Evolutionary conservation across 2,329 filamentous ascomycete genomes (phyloP).

Genomic region (Didymella pinodella): DNA sequence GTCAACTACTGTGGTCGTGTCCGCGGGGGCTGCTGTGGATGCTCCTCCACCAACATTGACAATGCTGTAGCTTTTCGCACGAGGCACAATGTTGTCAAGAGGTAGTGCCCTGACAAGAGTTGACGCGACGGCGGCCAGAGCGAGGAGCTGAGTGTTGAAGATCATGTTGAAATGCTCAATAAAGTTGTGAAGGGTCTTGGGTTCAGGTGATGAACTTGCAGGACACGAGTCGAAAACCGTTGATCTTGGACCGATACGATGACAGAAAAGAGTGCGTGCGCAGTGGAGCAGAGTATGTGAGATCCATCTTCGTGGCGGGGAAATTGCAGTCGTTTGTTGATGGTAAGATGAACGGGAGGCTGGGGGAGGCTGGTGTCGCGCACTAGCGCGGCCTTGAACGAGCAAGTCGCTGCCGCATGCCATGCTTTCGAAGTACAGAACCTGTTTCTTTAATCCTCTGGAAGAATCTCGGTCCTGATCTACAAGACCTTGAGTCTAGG

Average conservation of each 20-base stretch:
- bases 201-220: constrained; percentile 4
- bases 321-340: constrained; percentile 10
- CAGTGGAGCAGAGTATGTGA: constrained; percentile 16
- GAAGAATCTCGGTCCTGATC: background rate
- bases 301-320: constrained; percentile 18
- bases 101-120: constrained; percentile 36
- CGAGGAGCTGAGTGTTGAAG: constrained; percentile 32
- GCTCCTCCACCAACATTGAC: constrained; percentile 52
- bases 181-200: constrained; percentile 1
- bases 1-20: constrained; percentile 34
- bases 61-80: constrained; percentile 48
- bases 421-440: background rate
- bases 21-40: constrained; percentile 29
- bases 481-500: background rate
- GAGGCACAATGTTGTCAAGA: constrained; percentile 36
- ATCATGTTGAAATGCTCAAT: constrained; percentile 37
- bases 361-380: constrained; percentile 16
- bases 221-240: background rate
- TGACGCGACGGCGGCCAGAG: constrained; percentile 35
- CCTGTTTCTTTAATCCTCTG: background rate
- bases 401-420: constrained; percentile 3
- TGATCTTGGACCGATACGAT: constrained; percentile 9
- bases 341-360: constrained; percentile 15
- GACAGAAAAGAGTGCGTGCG: constrained; percentile 7
- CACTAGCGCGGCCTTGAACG: background rate